Base-by-base conservation (phyloP, 2,329 filamentous ascomycete species). In the Pseudogymnoascus sp. region DNA sequence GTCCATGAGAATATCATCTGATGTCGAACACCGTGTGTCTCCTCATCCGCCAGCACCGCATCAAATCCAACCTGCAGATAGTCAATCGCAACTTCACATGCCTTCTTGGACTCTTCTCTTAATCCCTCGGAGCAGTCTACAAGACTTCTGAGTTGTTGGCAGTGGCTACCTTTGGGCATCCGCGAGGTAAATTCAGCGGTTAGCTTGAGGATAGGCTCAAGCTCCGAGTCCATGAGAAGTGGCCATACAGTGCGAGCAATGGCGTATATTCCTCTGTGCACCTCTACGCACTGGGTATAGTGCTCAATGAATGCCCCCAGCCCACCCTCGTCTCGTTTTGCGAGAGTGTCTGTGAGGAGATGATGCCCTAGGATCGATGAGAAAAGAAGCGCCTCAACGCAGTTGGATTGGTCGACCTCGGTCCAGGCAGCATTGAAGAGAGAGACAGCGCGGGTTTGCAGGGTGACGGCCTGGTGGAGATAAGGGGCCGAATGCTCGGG, bases 291-390 rank as follows among this genome's bases (percentile, higher is more conserved):
- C 25, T 69, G 69, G 5, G 70, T 62, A 39, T 70, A 75, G n/a
- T 68, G 61, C 6, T 59, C 62, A 3, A 75, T 25, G 57, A 74
- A 73, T 1, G 54, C 60, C 7, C 67, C 65, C 1, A 73, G 63
- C 18, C 39, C 58, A 5, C 66, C 63, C 0, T 62, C 20, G 12
- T 64, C 60, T 1, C 68, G 67, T 37, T 64, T 65, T 2, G 65
- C 63, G n/a, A 75, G 62, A 2, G 71, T 70, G 58, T 74, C 72
- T 14, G 70, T 69, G 12, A 74, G 68, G 22, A 73, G 58, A 43
- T 75, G 74, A 35, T 71, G 69, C 18, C 71, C 72, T 1, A 75
- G 66, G 1, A 70, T 60, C 1, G 69, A 67, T 1, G 73, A 70
- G 62, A 74, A 76, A 28, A 75, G 67, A 6, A 74, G 62, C 9